Conservation (phyloP, 768 basidiomycete genomes). For the Xerocomus potaroensis region DNA sequence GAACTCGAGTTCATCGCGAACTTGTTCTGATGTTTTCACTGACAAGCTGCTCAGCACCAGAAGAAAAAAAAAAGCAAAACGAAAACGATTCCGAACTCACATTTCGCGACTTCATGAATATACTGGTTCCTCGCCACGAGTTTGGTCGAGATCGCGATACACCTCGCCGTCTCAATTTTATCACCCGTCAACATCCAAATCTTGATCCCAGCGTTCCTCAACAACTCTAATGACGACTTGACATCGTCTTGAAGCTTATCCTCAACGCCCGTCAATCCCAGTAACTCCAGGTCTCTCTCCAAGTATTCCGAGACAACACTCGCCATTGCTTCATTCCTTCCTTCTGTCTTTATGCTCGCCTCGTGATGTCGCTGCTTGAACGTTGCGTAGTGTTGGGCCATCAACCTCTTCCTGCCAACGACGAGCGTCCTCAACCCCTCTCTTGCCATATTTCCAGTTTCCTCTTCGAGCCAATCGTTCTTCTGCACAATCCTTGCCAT, state of each 20-base stretch:
- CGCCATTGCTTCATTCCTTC: slow-evolving; percentile 77
- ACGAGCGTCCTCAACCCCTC: slow-evolving; percentile 95
- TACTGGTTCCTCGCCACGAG: slow-evolving; percentile 95
- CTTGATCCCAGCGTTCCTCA: slow-evolving; percentile 95
- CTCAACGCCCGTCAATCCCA: slow-evolving; percentile 97
- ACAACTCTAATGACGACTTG: slow-evolving; percentile 84
- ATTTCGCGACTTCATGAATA: slow-evolving; percentile 92
- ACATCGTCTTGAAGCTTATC: slow-evolving; percentile 98
- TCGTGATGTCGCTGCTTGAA: slow-evolving; percentile 71
- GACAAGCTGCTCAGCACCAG: slow-evolving; percentile 5
- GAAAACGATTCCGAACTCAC: slow-evolving; percentile 37
- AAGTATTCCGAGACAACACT: slow-evolving; percentile 69
- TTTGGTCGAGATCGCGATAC: slow-evolving; percentile 97
- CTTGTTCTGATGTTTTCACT: slow-evolving; percentile 86
- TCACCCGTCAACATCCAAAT: slow-evolving; percentile 99
- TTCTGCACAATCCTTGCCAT: slow-evolving; percentile 93
- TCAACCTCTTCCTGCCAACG: slow-evolving; percentile 77
- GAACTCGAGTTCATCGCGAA: slow-evolving; percentile 87
- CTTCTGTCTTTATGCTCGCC: slow-evolving; percentile 77
- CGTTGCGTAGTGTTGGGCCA: slow-evolving; percentile 60
- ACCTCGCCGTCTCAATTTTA: slow-evolving; percentile 98
- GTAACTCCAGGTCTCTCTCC: slow-evolving; percentile 85
- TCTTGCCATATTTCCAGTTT: slow-evolving; percentile 96
- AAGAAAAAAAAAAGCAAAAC: too few species aligned
- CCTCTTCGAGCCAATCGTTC: slow-evolving; percentile 99